phyloP scores from a whole-genome alignment of 371 early-diverging fungal genomes.

The Haplosporangium sp. region DNA sequence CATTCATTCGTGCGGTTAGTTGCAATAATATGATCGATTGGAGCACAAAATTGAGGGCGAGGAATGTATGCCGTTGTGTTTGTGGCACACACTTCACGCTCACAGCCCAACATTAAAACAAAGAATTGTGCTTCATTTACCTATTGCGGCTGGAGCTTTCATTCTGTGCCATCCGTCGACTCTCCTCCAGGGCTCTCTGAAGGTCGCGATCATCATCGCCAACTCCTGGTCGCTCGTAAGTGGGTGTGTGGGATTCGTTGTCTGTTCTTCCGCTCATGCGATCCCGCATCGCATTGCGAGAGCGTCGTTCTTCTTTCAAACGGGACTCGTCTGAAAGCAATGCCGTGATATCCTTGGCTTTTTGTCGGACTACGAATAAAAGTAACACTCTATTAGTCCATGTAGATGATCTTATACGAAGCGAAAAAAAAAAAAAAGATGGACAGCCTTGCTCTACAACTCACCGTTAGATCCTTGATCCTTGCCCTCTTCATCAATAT shows the following conservation, averaged over 20 bases:
- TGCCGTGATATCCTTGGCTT: conserved; percentile 90
- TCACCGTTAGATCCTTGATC: conserved; percentile 91
- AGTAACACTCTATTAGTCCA: neutral
- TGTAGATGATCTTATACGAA: neutral
- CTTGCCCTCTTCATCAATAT: conserved; percentile 91
- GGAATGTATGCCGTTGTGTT: too few species aligned
- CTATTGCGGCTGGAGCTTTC: conserved; percentile 62
- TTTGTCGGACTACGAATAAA: conserved; percentile 83
- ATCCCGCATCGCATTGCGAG: conserved; percentile 71
- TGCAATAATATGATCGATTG: conserved; percentile 17
- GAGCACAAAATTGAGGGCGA: conserved; percentile 6
- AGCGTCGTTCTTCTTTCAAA: conserved; percentile 82
- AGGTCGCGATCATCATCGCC: conserved; percentile 85
- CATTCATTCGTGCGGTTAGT: too few species aligned
- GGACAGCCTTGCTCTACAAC: neutral
- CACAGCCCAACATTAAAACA: conserved; percentile 18
- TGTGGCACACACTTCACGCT: neutral
- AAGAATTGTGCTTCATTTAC: conserved; percentile 47
- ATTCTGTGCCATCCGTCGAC: conserved; percentile 75
- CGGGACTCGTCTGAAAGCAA: conserved; percentile 84
- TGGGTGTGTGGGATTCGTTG: conserved; percentile 54
- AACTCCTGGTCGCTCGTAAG: conserved; percentile 60
- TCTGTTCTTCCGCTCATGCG: conserved; percentile 62
- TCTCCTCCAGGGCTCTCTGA: conserved; percentile 87
- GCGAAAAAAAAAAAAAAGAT: neutral